phyloP scores from a whole-genome alignment of 2,329 filamentous ascomycete genomes.

The Polytolypa hystricis region DNA sequence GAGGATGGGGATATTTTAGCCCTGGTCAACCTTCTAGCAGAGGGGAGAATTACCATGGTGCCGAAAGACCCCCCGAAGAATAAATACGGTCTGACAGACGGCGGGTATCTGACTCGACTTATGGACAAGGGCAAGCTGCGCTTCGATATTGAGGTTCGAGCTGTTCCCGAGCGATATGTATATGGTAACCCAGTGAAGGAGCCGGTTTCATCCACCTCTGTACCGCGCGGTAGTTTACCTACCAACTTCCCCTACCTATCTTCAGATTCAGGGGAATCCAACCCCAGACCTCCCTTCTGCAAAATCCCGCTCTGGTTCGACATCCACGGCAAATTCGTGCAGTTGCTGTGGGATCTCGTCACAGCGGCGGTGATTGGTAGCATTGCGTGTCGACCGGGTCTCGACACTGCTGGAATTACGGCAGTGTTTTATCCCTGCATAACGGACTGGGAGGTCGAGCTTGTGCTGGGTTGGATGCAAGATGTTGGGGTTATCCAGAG shows the following conservation, averaged over 20 bases:
- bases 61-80: slow-evolving; percentile 31
- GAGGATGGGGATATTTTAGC: slow-evolving; percentile 35
- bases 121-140: slow-evolving; percentile 35
- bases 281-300: slow-evolving; percentile 8
- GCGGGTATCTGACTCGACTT: slow-evolving; percentile 35
- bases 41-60: slow-evolving; percentile 24
- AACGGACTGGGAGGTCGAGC: slow-evolving; percentile 31
- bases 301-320: slow-evolving; percentile 39
- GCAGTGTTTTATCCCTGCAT: slow-evolving; percentile 29
- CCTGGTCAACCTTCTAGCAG: slow-evolving; percentile 31
- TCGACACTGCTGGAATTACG: slow-evolving; percentile 24
- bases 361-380: slow-evolving; percentile 31
- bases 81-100: slow-evolving; percentile 37
- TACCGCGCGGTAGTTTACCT: slow-evolving; percentile 19
- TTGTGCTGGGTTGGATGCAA: slow-evolving; percentile 32
- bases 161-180: slow-evolving; percentile 25
- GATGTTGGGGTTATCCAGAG: slow-evolving; percentile 16
- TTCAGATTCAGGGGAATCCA: background rate
- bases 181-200: slow-evolving; percentile 28
- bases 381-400: slow-evolving; percentile 32
- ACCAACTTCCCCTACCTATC: background rate
- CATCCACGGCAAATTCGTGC: slow-evolving; percentile 31
- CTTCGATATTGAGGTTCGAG: slow-evolving; percentile 32
- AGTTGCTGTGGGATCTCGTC: slow-evolving; percentile 31
- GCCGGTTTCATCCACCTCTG: slow-evolving; percentile 11